Evolutionary conservation across 768 basidiomycete genomes (phyloP), one percentile per base, ranked within the genome.

Genomic region (Dioszegia aurantiaca): DNA sequence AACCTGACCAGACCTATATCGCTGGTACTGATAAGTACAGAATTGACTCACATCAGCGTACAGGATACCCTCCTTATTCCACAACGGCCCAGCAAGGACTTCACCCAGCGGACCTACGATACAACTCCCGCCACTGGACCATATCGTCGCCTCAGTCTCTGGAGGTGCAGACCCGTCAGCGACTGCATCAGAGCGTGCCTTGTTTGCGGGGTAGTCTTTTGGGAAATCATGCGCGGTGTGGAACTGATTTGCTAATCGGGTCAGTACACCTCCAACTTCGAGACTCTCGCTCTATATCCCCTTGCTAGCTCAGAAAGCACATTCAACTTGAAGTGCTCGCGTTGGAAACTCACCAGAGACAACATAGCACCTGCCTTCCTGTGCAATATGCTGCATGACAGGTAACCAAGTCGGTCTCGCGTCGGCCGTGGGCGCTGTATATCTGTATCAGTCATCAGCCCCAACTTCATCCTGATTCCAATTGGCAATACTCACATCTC

Each of bases 11-110:
- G 33, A 33, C 33, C 14, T 6, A 33, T 14, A 14, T 14, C 33
- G 33, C 33, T 6, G 33, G n/a, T n/a, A n/a, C n/a, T n/a, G 14
- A 6, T 33, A 33, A 33, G 33, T 6, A 6, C 8, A 33, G 33
- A 33, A 6, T 14, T 33, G 31, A 59, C 65, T 57, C 31, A 68
- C 63, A 23, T 62, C 63, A 4, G 63, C 63, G 40, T 46, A 60
- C 5, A 68, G n/a, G 42, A 63, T 62, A n/a, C 63, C 67, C 36
- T 62, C 67, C 41, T 59, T 37, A 43, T 68, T 61, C 67, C 67
- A 68, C 30, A 68, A 30, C 16, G 67, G 67, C 6, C 63, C 67
- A 1, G 61, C 67, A 27, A 68, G 43, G 5, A 68, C 39, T 43
- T 68, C 49, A n/a, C 67, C 67, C 21, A 68, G 44, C 2, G 67